Evolutionary conservation across 1,284 basidiomycete species (phyloP), one percentile per base, ranked within the genome.

Genomic region (Malassezia cuniculi): DNA sequence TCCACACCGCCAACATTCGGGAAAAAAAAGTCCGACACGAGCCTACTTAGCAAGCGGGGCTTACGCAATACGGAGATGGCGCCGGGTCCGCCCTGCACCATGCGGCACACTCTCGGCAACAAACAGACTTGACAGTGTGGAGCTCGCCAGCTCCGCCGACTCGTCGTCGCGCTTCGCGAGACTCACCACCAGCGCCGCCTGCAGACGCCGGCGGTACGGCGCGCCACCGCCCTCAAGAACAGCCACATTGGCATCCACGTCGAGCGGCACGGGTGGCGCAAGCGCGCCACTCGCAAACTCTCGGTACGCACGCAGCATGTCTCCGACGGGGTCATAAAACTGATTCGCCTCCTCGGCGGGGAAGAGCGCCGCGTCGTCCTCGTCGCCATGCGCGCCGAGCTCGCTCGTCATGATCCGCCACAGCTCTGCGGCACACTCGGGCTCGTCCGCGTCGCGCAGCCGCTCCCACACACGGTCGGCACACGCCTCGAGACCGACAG

Each of bases 11-110:
- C 93, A 3, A 93, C 81, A 48, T 79, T 76, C 0, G 90, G 90
- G 62, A 85, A 80, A 71, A 95, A 99, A 72, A 95, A 99, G 69
- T 99, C 90, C 33, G 80, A 85, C 32, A 95, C 78, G 83, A 99
- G 87, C 18, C 85, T 89, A 38, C 10, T 24, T 28, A 25, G 27
- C 19, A 6, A 11, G 22, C 7, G 22, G 18, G 19, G 42, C 42
- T 33, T 45, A 45, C 42, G 42, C 42, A 10, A 45, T 39, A 14
- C 37, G 40, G 17, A 36, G 19, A 14, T 32, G n/a, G n/a, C n/a
- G n/a, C n/a, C n/a, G n/a, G n/a, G n/a, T n/a, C n/a, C n/a, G n/a
- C 14, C 8, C 9, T 15, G 3, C 16, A 19, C 28, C 6, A 6
- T 21, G 22, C 2, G 31, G 7, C 14, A 15, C 18, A 15, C 18